Evolutionary conservation across 2,329 filamentous ascomycete genomes (phyloP).

Genomic region (Colletotrichum filicis): DNA sequence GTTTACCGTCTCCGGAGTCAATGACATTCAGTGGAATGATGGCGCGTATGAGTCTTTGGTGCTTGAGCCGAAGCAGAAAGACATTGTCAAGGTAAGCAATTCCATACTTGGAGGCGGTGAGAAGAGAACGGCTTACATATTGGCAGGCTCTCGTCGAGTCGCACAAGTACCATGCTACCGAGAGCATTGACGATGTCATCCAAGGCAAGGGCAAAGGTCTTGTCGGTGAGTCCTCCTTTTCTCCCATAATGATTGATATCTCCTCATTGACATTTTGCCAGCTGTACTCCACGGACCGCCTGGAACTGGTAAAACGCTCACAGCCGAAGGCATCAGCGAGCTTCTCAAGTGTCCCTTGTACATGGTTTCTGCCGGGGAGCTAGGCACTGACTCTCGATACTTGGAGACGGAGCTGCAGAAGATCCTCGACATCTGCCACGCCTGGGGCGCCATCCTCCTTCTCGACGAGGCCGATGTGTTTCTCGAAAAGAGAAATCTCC

Average conservation of each 20-base stretch:
- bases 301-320: slow-evolving; percentile 74
- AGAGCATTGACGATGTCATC: slow-evolving; percentile 86
- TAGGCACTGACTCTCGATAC: slow-evolving; percentile 72
- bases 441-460: slow-evolving; percentile 86
- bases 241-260: background rate
- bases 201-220: slow-evolving; percentile 89
- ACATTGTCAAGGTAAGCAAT: slow-evolving; percentile 67
- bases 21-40: slow-evolving; percentile 87
- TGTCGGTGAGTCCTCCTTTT: slow-evolving; percentile 61
- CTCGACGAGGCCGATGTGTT: slow-evolving; percentile 90
- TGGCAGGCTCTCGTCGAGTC: slow-evolving; percentile 78
- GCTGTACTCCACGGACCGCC: slow-evolving; percentile 85
- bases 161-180: slow-evolving; percentile 83
- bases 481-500: slow-evolving; percentile 83
- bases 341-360: slow-evolving; percentile 29
- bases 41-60: slow-evolving; percentile 86
- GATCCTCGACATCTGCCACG: slow-evolving; percentile 86
- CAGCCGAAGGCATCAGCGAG: slow-evolving; percentile 28
- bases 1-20: slow-evolving; percentile 82
- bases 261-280: slow-evolving; percentile 28
- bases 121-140: background rate
- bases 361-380: slow-evolving; percentile 31
- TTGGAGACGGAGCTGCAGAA: slow-evolving; percentile 84
- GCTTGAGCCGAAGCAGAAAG: slow-evolving; percentile 69
- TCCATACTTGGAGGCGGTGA: background rate